These are phyloP conservation scores for Macrolepiota albuminosa DNA, from an alignment of 768 basidiomycete genomes.

Conservation along the genomic window DNA sequence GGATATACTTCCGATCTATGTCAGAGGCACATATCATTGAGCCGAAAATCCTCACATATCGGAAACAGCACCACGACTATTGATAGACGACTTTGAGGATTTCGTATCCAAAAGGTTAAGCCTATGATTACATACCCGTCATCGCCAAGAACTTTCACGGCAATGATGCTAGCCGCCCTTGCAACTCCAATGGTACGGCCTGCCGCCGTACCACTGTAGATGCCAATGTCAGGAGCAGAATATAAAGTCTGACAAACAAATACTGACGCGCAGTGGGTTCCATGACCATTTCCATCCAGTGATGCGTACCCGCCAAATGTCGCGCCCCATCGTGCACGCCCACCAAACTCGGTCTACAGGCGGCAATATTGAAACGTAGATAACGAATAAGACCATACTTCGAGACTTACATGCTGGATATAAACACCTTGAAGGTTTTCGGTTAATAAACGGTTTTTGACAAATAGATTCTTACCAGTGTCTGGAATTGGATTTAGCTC, in stretches of 20 bases:
- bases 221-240: background rate
- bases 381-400: background rate
- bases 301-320: background rate
- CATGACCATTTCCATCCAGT: background rate
- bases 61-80: background rate
- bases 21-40: too few relatives aligned
- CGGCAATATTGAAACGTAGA: background rate
- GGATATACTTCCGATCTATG: background rate
- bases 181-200: background rate
- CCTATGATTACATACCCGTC: background rate
- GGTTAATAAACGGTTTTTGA: background rate
- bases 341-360: background rate
- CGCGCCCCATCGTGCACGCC: background rate
- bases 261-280: background rate
- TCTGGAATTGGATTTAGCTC: background rate
- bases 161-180: background rate
- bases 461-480: background rate
- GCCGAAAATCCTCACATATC: background rate
- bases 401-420: background rate
- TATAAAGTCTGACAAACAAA: background rate
- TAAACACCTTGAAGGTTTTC: background rate
- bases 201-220: background rate
- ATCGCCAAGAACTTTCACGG: background rate
- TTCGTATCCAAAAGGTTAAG: background rate
- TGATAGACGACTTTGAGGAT: background rate